Conservation (phyloP, 1,284 basidiomycete species). For the Thelephora terrestris region DNA sequence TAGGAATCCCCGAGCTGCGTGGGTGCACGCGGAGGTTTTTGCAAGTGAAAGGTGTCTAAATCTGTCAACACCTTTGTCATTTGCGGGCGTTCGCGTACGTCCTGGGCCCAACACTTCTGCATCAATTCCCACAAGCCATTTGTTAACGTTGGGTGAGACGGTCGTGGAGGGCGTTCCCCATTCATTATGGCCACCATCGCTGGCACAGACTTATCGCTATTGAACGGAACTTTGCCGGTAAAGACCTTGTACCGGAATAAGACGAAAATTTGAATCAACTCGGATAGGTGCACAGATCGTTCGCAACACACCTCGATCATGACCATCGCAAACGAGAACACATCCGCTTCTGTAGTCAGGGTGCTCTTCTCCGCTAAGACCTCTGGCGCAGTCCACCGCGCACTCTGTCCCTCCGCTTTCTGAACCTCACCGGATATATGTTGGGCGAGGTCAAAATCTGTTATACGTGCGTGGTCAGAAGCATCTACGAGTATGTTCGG, state of each 20-base stretch:
- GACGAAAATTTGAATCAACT: too few relatives aligned
- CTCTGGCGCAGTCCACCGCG: constrained; percentile 6
- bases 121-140: not conserved
- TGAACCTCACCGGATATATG: not conserved
- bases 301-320: not conserved
- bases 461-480: not conserved
- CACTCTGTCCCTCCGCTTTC: not conserved
- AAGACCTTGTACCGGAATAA: not conserved
- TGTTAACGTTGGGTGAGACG: too few relatives aligned
- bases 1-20: too few relatives aligned
- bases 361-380: not conserved
- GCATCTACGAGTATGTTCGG: not conserved
- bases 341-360: not conserved
- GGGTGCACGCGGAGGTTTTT: too few relatives aligned
- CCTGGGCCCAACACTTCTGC: not conserved
- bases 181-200: too few relatives aligned
- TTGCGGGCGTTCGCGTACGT: not conserved
- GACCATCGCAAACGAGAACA: not conserved
- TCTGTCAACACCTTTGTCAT: not conserved
- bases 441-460: constrained; percentile 1
- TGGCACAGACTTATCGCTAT: not conserved
- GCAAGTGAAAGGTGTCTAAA: too few relatives aligned
- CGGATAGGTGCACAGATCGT: too few relatives aligned
- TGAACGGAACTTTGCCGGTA: not conserved
- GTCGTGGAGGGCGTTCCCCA: too few relatives aligned